Conservation (phyloP, 2,329 filamentous ascomycete species). For the Phialocephala sp. region DNA sequence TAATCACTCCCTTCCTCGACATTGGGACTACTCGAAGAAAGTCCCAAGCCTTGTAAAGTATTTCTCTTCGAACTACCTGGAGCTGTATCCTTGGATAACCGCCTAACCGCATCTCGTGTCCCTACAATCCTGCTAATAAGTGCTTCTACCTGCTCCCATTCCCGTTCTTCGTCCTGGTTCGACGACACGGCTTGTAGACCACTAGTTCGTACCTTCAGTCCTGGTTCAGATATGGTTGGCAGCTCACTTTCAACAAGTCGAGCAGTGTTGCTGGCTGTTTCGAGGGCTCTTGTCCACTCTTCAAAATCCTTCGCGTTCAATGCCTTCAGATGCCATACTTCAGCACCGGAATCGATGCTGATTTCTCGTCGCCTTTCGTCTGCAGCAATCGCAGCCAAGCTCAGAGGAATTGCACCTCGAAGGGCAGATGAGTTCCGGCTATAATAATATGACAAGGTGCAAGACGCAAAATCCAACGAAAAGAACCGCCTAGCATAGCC, state of each 20-base stretch:
- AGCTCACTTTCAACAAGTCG: constrained; percentile 54
- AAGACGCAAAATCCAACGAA: constrained; percentile 92
- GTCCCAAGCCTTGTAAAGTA: constrained; percentile 46
- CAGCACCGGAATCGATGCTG: constrained; percentile 93
- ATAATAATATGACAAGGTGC: constrained; percentile 95
- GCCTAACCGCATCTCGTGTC: constrained; percentile 84
- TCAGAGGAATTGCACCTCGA: constrained; percentile 89
- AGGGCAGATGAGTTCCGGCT: constrained; percentile 92
- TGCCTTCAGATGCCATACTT: constrained; percentile 93
- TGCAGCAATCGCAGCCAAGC: constrained; percentile 86
- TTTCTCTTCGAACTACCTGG: constrained; percentile 43
- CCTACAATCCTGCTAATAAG: constrained; percentile 86
- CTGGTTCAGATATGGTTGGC: constrained; percentile 34
- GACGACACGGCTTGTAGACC: constrained; percentile 33
- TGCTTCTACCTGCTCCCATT: constrained; percentile 87
- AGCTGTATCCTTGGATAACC: constrained; percentile 84
- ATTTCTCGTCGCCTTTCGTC: constrained; percentile 90
- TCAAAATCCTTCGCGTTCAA: constrained; percentile 83
- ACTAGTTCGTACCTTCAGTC: constrained; percentile 43
- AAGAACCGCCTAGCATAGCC: constrained; percentile 94
- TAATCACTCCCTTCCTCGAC: constrained; percentile 57
- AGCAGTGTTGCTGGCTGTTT: constrained; percentile 75
- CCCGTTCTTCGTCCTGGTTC: constrained; percentile 68
- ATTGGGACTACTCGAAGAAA: constrained; percentile 40
- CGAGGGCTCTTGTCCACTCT: constrained; percentile 85